phyloP scores from a whole-genome alignment of 441 rosid genomes.

The Gossypium laxum region DNA sequence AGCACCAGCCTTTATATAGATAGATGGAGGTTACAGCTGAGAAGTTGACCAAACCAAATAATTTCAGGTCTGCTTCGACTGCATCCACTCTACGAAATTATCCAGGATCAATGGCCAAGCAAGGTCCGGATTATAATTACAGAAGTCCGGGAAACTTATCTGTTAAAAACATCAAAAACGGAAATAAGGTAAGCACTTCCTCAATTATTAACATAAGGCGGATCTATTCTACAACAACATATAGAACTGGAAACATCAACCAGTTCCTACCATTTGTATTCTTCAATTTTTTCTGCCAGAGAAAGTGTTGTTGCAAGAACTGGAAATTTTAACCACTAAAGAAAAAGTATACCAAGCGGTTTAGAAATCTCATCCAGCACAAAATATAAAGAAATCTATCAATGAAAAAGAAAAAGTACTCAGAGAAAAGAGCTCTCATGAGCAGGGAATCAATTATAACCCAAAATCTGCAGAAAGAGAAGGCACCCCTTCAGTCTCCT shows the following conservation, averaged over 20 bases:
- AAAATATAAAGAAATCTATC: background rate
- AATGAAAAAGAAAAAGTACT: background rate
- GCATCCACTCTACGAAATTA: slow-evolving; percentile 74
- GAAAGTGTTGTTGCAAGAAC: background rate
- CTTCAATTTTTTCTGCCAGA: background rate
- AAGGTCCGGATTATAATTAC: slow-evolving; percentile 51
- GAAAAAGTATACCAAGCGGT: background rate
- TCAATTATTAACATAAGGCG: background rate
- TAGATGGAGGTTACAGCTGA: slow-evolving; percentile 32
- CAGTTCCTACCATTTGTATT: background rate
- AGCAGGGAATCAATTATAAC: background rate
- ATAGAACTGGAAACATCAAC: background rate
- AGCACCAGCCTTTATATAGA: slow-evolving; percentile 28
- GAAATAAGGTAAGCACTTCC: background rate
- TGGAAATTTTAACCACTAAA: background rate
- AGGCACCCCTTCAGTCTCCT: background rate
- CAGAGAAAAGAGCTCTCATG: background rate
- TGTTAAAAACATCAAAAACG: slow-evolving; percentile 19
- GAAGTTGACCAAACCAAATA: slow-evolving; percentile 15
- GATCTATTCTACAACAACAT: no score
- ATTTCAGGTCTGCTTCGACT: slow-evolving; percentile 47
- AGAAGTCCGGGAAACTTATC: slow-evolving; percentile 64
- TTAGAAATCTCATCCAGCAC: background rate
- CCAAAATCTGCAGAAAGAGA: background rate
- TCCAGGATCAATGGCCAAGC: slow-evolving; percentile 76